These are phyloP conservation scores for Pouteria campechiana DNA, from an alignment of 179 eudicot genomes.

Conservation along the genomic window DNA sequence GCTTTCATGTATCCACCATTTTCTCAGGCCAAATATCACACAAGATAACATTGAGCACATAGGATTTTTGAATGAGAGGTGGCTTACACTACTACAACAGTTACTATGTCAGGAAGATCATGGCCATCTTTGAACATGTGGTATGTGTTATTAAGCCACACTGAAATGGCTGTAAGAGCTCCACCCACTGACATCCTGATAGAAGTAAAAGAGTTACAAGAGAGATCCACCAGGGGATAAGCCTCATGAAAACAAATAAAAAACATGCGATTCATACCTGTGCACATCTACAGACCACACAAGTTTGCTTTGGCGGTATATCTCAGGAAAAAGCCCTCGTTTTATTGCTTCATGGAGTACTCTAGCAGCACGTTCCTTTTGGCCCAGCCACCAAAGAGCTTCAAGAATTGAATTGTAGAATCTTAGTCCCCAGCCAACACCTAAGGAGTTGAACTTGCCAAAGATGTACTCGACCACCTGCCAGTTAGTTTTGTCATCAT, in stretches of 20 bases:
- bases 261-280: conserved; percentile 33
- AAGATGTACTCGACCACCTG: conserved; percentile 92
- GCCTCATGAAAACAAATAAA: not conserved
- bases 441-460: conserved; percentile 83
- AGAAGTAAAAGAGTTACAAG: conserved; percentile 1
- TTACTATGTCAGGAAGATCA: conserved; percentile 76
- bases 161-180: conserved; percentile 69
- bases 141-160: conserved; percentile 68
- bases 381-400: conserved; percentile 93
- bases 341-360: conserved; percentile 85
- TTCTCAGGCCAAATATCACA: too few relatives aligned
- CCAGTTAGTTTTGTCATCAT: conserved; percentile 82
- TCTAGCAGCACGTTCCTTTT: conserved; percentile 78
- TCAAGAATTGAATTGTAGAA: conserved; percentile 83
- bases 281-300: conserved; percentile 93
- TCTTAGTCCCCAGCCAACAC: conserved; percentile 74
- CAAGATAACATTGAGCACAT: not conserved
- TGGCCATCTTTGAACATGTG: conserved; percentile 35
- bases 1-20: too few relatives aligned
- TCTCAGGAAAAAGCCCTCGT: conserved; percentile 88
- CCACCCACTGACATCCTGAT: conserved; percentile 93
- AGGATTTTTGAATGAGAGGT: conserved; percentile 6
- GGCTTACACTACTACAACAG: conserved; percentile 82
- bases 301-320: conserved; percentile 60
- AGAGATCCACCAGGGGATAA: not conserved